Evolutionary conservation across 495 filamentous ascomycete genomes (phyloP), one percentile per base, ranked within the genome.

Genomic region (Xylaria palmicola): DNA sequence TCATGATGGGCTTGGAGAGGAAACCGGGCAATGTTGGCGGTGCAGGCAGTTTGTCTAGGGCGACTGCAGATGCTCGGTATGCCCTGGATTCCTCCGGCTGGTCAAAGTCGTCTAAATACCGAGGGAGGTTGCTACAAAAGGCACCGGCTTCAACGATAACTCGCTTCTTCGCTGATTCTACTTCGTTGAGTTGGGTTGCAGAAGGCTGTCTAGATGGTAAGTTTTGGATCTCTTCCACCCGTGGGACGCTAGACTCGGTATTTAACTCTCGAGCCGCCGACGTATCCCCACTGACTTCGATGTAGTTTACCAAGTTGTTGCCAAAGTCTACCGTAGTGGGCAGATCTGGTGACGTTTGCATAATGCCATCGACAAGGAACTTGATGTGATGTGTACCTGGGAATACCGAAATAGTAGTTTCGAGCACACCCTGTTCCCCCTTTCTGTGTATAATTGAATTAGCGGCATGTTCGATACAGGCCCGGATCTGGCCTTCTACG

Each of bases 301-400:
- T 87, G 68, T 98, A 98, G 77, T 98, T 98, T 62, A 98, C 92
- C 20, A 98, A 78, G 68, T 96, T 93, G 69, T 96, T 96, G 41
- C 91, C 94, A 72, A 92, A 96, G 75, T 98, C 94, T 26, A 98
- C 94, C 0, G 94, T 93, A 0, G 95, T 98, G 2, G 94, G 93
- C 22, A 96, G 83, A 62, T 88, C 84, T 44, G 90, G 86, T 5
- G 93, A 92, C 17, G 90, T 90, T 60, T 86, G 82, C 92, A 98
- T 97, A 62, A 92, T 87, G 36, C 89, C 90, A 74, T 97, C 92
- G 26, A 98, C 91, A 65, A 98, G 85, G 77, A 98, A 98, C 67
- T 94, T 92, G 64, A 98, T 80, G 75, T 98, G 94, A 75, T 98
- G 94, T 1, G 94, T 98, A 39, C 94, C 94, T 1, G 94, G 91